A percentile compares a stretch with the other conserved stretches of the same genome.
Conservation (phyloP, 2,329 filamentous ascomycete species). For the Trichophyton equinum region DNA sequence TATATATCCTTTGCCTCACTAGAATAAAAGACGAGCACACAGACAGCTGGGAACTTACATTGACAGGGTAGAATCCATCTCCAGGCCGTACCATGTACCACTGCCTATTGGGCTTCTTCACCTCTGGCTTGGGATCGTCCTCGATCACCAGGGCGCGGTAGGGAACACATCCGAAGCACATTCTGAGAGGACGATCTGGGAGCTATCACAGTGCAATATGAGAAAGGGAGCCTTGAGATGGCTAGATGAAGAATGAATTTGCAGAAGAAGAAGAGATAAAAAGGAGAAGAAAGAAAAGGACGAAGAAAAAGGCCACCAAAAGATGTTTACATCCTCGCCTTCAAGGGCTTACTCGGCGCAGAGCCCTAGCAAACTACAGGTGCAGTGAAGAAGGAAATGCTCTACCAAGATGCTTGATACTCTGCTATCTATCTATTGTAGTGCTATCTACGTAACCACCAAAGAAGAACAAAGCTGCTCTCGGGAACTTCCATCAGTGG, state of each 20-base stretch:
- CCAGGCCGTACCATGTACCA: slow-evolving; percentile 13
- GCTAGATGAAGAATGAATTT: not conserved
- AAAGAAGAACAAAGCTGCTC: not conserved
- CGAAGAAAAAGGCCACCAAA: not conserved
- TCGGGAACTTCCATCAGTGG: not conserved
- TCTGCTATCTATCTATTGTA: not conserved
- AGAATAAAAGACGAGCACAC: not conserved
- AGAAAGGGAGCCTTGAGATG: not conserved
- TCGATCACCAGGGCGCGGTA: slow-evolving; percentile 13
- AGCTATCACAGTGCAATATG: not conserved
- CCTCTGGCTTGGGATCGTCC: slow-evolving; percentile 9
- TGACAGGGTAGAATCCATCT: slow-evolving; percentile 11
- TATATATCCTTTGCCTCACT: not conserved
- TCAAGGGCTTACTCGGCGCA: not conserved
- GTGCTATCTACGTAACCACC: not conserved
- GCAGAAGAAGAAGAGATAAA: not conserved
- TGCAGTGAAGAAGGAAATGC: not conserved
- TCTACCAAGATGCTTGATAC: not conserved
- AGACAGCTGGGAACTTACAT: slow-evolving; percentile 4
- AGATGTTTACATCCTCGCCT: not conserved
- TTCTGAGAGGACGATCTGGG: slow-evolving; percentile 5
- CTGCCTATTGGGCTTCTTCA: slow-evolving; percentile 8
- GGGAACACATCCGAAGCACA: slow-evolving; percentile 13
- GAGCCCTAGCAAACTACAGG: not conserved
- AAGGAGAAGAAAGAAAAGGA: not conserved